Evolutionary conservation across 2,329 filamentous ascomycete species (phyloP).

Genomic region (Clathrospora elynae): DNA sequence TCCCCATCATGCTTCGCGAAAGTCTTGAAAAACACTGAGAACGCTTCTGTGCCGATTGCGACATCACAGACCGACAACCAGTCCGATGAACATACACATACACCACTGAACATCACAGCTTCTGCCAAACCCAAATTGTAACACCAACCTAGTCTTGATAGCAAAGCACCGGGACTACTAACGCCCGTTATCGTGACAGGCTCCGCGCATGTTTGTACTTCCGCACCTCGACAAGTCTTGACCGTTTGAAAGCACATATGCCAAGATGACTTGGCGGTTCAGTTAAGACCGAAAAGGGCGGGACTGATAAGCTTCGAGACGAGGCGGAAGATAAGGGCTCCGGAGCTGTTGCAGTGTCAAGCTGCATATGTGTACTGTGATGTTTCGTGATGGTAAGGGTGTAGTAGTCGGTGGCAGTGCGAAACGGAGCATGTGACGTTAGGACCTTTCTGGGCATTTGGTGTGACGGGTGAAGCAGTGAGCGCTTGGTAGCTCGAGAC

Average conservation of each 20-base stretch:
- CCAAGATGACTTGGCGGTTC: slow-evolving; percentile 18
- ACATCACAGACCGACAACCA: too few relatives aligned
- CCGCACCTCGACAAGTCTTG: slow-evolving; percentile 9
- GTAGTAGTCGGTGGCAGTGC: too few relatives aligned
- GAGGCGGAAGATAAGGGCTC: not conserved
- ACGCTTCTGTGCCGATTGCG: not conserved
- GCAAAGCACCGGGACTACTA: not conserved
- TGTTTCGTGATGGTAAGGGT: too few relatives aligned
- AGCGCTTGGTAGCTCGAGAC: too few relatives aligned
- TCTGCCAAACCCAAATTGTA: not conserved
- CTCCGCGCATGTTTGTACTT: not conserved
- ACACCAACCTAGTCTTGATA: not conserved
- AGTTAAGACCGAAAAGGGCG: not conserved
- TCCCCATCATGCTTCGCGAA: slow-evolving; percentile 9
- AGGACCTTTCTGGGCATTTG: too few relatives aligned
- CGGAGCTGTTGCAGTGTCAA: too few relatives aligned
- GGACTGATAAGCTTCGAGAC: slow-evolving; percentile 1
- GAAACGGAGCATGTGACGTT: too few relatives aligned
- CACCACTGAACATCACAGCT: too few relatives aligned
- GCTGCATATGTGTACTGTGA: too few relatives aligned
- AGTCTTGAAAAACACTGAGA: not conserved
- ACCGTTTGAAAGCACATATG: slow-evolving; percentile 11
- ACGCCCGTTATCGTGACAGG: not conserved
- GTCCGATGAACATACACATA: too few relatives aligned
- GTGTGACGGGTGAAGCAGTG: too few relatives aligned